Evolutionary conservation across 2,329 filamentous ascomycete species (phyloP).

Genomic region (Zymoseptoria ardabiliae): DNA sequence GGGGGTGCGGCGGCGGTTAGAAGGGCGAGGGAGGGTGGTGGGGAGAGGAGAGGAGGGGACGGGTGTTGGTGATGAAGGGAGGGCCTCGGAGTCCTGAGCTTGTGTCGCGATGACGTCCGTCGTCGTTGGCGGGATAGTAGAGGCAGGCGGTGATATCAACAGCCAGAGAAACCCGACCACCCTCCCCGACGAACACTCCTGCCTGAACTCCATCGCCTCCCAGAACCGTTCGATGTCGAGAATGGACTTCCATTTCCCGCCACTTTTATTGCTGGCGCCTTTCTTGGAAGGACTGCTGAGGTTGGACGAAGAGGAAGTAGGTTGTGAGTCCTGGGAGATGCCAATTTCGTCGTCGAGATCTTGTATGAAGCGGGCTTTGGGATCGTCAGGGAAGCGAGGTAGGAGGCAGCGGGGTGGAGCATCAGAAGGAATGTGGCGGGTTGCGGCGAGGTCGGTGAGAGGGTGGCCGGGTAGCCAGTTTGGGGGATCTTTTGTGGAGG

Average conservation of each 20-base stretch:
- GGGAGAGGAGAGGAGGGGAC: neutral
- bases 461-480: constrained; percentile 59
- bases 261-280: constrained; percentile 34
- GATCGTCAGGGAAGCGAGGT: constrained; percentile 88
- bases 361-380: constrained; percentile 80
- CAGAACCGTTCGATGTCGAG: constrained; percentile 85
- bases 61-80: neutral
- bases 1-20: constrained; percentile 23
- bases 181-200: constrained; percentile 88
- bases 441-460: constrained; percentile 64
- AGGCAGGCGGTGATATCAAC: constrained; percentile 56
- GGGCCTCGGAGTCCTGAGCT: neutral
- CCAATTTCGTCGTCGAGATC: constrained; percentile 73
- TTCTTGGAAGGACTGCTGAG: constrained; percentile 34
- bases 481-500: constrained; percentile 9
- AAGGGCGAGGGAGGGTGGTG: neutral
- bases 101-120: neutral
- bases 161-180: constrained; percentile 94
- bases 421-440: constrained; percentile 39
- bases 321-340: constrained; percentile 18
- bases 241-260: constrained; percentile 73
- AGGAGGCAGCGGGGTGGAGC: constrained; percentile 74
- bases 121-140: too few relatives aligned
- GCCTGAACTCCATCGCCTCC: constrained; percentile 96
- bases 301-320: constrained; percentile 15